phyloP scores from a whole-genome alignment of 305 asterid species.

The Fraxinus velutina region DNA sequence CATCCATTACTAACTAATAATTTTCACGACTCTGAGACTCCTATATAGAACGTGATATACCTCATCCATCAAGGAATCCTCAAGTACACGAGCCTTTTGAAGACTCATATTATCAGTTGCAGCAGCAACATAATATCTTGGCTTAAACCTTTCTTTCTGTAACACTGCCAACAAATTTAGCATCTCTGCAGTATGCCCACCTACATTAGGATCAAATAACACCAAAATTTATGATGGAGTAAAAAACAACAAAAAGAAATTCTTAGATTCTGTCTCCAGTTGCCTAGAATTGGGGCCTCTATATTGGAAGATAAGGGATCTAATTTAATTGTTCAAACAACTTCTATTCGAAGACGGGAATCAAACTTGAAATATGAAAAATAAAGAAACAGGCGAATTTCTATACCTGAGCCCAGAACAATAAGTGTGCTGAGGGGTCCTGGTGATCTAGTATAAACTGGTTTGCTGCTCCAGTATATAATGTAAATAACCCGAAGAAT shows the following conservation, averaged over 20 bases:
- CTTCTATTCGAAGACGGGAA: background rate
- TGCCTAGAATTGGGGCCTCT: background rate
- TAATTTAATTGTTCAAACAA: background rate
- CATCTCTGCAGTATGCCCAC: constrained; percentile 99
- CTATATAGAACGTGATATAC: constrained; percentile 25
- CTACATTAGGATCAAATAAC: constrained; percentile 34
- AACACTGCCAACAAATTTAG: constrained; percentile 49
- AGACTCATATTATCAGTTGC: constrained; percentile 79
- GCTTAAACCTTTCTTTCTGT: constrained; percentile 37
- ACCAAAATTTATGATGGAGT: background rate
- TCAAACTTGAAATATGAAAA: background rate
- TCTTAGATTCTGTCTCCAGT: background rate
- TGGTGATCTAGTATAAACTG: constrained; percentile 25
- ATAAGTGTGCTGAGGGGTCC: constrained; percentile 57
- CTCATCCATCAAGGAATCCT: constrained; percentile 56
- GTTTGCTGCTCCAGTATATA: constrained; percentile 43
- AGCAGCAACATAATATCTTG: constrained; percentile 81
- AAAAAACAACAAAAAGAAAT: background rate
- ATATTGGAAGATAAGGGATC: background rate
- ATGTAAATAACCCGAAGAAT: constrained; percentile 48
- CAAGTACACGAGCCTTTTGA: constrained; percentile 33
- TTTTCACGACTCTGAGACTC: background rate
- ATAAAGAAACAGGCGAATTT: background rate
- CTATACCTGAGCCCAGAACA: constrained; percentile 80
- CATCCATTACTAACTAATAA: background rate